phyloP scores from a whole-genome alignment of 2,329 filamentous ascomycete species.

The Ceratocystis destructans region DNA sequence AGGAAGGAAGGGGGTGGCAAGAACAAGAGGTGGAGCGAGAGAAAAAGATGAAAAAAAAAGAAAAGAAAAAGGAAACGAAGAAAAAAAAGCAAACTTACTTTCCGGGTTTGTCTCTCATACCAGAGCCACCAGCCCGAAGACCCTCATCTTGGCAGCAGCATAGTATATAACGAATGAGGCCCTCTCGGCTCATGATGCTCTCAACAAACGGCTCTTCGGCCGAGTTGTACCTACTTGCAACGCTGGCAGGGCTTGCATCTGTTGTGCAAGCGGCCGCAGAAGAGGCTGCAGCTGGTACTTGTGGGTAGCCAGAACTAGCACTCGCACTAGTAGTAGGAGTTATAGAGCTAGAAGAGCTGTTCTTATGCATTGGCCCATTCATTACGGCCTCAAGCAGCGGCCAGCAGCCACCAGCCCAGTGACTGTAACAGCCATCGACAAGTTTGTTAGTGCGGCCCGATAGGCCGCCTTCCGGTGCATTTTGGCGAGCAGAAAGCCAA shows the following conservation, averaged over 20 bases:
- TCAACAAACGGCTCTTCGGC: conserved; percentile 25
- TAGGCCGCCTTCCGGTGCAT: conserved; percentile 82
- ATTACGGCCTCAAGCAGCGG: conserved; percentile 72
- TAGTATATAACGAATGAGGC: conserved; percentile 77
- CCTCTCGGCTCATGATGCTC: conserved; percentile 66
- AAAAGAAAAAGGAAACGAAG: neutral
- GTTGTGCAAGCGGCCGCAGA: conserved; percentile 1
- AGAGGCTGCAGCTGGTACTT: conserved; percentile 13
- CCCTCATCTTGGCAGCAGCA: conserved; percentile 68
- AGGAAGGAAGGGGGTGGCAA: neutral
- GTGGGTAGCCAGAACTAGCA: neutral
- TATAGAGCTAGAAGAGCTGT: conserved; percentile 1
- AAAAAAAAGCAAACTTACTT: conserved; percentile 44
- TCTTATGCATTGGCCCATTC: conserved; percentile 33
- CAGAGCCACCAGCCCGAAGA: conserved; percentile 43
- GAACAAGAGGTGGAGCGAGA: conserved; percentile 10
- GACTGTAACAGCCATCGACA: conserved; percentile 94
- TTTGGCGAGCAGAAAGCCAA: conserved; percentile 83
- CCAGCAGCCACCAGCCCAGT: conserved; percentile 96
- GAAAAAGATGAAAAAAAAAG: neutral
- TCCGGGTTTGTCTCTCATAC: conserved; percentile 84
- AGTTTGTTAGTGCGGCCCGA: conserved; percentile 93
- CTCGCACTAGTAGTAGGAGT: neutral
- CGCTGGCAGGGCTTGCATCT: neutral
- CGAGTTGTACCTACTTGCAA: neutral